A percentile compares a stretch with the other conserved stretches of the same genome.
Conservation (phyloP, 139 green algal species). For the Coelastrella sp. region DNA sequence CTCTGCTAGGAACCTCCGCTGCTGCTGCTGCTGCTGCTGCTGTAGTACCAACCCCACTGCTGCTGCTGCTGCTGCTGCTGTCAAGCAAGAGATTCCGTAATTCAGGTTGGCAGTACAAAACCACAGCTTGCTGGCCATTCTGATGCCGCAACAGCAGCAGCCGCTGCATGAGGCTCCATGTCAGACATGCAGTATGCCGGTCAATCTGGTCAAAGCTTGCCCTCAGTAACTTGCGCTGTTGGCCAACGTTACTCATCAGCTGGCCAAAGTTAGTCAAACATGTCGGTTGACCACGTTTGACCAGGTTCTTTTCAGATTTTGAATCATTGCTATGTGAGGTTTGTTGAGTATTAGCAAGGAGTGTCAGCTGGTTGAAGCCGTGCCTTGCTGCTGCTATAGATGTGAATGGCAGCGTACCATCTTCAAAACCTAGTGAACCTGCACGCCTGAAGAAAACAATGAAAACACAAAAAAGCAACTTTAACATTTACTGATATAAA, state of each 20-base stretch:
- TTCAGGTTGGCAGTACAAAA: slow-evolving; percentile 66
- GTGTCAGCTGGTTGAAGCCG: slow-evolving; percentile 33
- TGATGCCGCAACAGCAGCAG: slow-evolving; percentile 74
- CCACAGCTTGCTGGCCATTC: slow-evolving; percentile 64
- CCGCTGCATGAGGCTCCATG: slow-evolving; percentile 49
- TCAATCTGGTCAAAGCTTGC: slow-evolving; percentile 37
- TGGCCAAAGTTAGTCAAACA: not conserved
- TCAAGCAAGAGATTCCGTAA: slow-evolving; percentile 16
- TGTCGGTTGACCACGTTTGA: not conserved
- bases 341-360: not conserved
- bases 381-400: slow-evolving; percentile 43
- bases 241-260: not conserved
- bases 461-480: not conserved
- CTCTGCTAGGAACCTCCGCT: not conserved
- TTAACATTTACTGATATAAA: not conserved
- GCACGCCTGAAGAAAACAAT: slow-evolving; percentile 47
- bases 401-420: slow-evolving; percentile 89
- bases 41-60: not conserved
- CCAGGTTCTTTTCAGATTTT: not conserved
- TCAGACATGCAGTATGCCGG: slow-evolving; percentile 47
- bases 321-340: not conserved
- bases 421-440: slow-evolving; percentile 79
- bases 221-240: slow-evolving; percentile 1
- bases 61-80: slow-evolving; percentile 29
- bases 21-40: slow-evolving; percentile 7